Evolutionary conservation across 305 asterid genomes (phyloP).

Genomic region (Solanum chacoense): DNA sequence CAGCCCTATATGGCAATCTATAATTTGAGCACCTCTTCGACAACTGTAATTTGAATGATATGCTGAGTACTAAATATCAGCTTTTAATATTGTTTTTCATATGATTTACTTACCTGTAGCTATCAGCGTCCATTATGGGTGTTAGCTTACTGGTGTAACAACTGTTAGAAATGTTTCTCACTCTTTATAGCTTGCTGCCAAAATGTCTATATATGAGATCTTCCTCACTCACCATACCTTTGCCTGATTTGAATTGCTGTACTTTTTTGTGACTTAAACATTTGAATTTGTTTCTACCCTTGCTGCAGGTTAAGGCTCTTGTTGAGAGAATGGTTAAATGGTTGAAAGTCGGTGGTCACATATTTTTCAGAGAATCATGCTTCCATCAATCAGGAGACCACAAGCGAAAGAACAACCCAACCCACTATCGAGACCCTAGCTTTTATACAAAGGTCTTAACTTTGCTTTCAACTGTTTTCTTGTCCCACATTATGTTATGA

Average conservation of each 20-base stretch:
- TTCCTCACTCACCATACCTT: background rate
- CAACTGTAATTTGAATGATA: background rate
- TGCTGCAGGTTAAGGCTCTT: conserved; percentile 60
- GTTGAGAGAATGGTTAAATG: conserved; percentile 70
- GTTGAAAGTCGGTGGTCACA: conserved; percentile 87
- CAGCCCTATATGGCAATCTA: background rate
- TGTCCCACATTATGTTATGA: background rate
- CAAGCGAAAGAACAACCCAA: conserved; percentile 76
- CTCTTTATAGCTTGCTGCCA: background rate
- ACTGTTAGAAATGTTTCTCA: background rate
- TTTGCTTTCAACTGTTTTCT: background rate
- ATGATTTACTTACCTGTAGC: background rate
- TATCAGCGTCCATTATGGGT: background rate
- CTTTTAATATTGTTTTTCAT: background rate
- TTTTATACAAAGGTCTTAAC: conserved; percentile 72
- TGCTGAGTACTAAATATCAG: background rate
- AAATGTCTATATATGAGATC: background rate
- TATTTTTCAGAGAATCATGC: conserved; percentile 93
- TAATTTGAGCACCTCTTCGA: background rate
- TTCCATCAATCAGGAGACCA: conserved; percentile 95
- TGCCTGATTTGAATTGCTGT: background rate
- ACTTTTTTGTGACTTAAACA: background rate
- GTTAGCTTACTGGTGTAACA: background rate
- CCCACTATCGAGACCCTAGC: conserved; percentile 95
- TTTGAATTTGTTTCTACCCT: background rate